phyloP scores from a whole-genome alignment of 2,329 filamentous ascomycete species.

The Rhytidhysteron rufulum region DNA sequence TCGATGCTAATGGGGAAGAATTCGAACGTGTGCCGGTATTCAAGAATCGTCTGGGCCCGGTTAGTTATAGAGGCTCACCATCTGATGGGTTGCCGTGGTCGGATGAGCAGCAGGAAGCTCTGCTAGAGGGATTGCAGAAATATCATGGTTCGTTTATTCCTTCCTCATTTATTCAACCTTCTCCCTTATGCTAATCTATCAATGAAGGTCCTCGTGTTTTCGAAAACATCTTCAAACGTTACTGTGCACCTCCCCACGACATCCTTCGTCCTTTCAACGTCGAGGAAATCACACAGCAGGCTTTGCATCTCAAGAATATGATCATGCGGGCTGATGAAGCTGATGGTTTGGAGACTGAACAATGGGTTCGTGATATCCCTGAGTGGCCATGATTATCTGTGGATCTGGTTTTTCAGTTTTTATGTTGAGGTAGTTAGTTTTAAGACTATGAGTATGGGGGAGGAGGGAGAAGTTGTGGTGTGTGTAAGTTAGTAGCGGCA shows the following conservation, averaged over 20 bases:
- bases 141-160: constrained; percentile 19
- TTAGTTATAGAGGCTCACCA: constrained; percentile 8
- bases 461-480: too few relatives aligned
- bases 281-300: constrained; percentile 21
- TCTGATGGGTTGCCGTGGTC: constrained; percentile 24
- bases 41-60: constrained; percentile 24
- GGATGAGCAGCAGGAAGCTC: constrained; percentile 22
- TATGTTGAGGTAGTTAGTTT: too few relatives aligned
- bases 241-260: constrained; percentile 22
- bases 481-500: too few relatives aligned
- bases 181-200: not conserved
- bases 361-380: constrained; percentile 26
- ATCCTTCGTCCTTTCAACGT: constrained; percentile 25
- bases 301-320: constrained; percentile 15
- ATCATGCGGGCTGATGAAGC: constrained; percentile 13
- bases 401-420: too few relatives aligned
- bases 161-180: not conserved
- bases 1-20: constrained; percentile 36
- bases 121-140: constrained; percentile 27
- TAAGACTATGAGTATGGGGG: too few relatives aligned
- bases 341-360: constrained; percentile 17
- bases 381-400: constrained; percentile 13
- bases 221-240: constrained; percentile 21
- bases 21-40: constrained; percentile 40
- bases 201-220: constrained; percentile 21